These are phyloP conservation scores for Russula dissimulans DNA, from an alignment of 768 basidiomycete species.

Conservation along the genomic window DNA sequence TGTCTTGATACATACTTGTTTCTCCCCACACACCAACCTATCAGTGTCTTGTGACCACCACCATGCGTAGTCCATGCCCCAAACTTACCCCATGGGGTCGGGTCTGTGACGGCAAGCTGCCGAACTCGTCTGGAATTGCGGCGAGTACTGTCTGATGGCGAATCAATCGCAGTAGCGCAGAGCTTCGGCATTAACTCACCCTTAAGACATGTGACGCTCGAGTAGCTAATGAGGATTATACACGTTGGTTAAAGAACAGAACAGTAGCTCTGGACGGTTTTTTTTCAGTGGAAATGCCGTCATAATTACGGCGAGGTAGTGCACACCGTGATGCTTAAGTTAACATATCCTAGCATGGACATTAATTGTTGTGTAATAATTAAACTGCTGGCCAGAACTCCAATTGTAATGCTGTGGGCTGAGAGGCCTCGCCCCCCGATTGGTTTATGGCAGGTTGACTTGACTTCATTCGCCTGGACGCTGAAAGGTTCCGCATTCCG, in stretches of 20 bases:
- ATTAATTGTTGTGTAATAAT: no score
- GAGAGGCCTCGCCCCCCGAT: no score
- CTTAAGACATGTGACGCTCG: constrained; percentile 2
- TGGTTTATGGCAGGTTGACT: no score
- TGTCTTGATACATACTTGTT: constrained; percentile 1
- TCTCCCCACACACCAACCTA: neutral
- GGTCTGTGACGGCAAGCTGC: constrained; percentile 5
- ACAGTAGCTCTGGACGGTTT: neutral
- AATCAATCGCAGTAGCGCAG: constrained; percentile 3
- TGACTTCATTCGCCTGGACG: no score
- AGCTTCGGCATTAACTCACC: neutral
- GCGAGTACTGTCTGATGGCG: neutral
- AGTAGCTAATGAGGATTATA: neutral
- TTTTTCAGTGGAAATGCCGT: neutral
- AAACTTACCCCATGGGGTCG: constrained; percentile 4
- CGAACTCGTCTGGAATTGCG: neutral
- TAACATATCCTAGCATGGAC: no score
- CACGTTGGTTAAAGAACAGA: neutral
- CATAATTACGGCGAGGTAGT: neutral
- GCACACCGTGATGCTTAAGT: neutral
- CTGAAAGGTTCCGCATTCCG: no score
- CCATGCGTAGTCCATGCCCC: constrained; percentile 13
- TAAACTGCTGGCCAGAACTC: no score
- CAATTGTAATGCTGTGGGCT: no score
- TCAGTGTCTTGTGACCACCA: constrained; percentile 3